A percentile compares a stretch with the other conserved stretches of the same genome.
These are phyloP conservation scores for Metroxylon sagu DNA, from an alignment of 176 grass and related monocot genomes.

Conservation along the genomic window DNA sequence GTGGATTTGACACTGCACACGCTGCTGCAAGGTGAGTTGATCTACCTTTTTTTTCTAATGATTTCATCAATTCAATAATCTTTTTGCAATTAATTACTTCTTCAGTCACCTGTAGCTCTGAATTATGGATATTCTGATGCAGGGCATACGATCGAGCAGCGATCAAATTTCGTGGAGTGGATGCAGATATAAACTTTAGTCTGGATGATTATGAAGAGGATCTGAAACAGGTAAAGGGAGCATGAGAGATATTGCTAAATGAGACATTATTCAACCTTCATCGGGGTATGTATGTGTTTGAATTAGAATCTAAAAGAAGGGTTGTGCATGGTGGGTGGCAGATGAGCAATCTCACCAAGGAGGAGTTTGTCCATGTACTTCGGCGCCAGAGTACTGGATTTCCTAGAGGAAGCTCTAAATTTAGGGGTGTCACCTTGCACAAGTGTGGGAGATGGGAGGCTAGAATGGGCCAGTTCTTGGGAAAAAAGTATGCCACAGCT, in stretches of 20 bases:
- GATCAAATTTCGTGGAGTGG: conserved; percentile 13
- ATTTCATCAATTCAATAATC: background rate
- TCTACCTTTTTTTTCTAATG: background rate
- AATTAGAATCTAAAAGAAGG: too few species aligned
- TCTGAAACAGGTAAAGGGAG: background rate
- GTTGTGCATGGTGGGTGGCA: background rate
- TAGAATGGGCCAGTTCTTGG: conserved; percentile 18
- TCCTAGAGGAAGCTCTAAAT: conserved; percentile 16
- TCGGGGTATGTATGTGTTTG: too few species aligned
- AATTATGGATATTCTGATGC: background rate
- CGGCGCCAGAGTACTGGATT: conserved; percentile 9
- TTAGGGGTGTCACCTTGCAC: conserved; percentile 10
- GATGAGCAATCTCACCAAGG: conserved; percentile 19
- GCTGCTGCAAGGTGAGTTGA: conserved; percentile 12
- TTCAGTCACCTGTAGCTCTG: background rate
- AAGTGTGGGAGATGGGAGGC: conserved; percentile 22
- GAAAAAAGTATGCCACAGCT: conserved; percentile 8
- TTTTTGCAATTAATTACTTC: background rate
- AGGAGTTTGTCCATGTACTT: conserved; percentile 15
- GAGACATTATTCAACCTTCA: too few species aligned
- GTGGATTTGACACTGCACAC: conserved; percentile 15
- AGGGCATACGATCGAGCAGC: conserved; percentile 16
- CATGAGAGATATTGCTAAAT: background rate
- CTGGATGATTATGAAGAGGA: conserved; percentile 15
- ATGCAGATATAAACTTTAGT: conserved; percentile 15